Evolutionary conservation across 768 basidiomycete species (phyloP).

Genomic region (Suillus lakei): DNA sequence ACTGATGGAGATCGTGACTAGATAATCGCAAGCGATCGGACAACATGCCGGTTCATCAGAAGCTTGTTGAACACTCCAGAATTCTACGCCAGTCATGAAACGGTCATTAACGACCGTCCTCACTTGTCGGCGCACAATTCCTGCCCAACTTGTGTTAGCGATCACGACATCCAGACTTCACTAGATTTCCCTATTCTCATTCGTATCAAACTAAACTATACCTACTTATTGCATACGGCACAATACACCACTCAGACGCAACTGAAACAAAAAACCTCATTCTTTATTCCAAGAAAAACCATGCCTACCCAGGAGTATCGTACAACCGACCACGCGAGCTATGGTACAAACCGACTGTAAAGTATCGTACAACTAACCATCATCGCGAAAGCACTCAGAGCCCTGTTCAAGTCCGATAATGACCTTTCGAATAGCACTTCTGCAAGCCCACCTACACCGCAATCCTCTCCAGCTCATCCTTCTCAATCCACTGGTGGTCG

Average conservation of each 20-base stretch:
- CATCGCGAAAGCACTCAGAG: background rate
- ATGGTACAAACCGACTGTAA: background rate
- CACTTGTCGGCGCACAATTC: background rate
- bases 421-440: background rate
- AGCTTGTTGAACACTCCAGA: background rate
- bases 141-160: background rate
- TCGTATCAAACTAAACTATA: background rate
- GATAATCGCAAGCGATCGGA: background rate
- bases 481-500: conserved; percentile 41
- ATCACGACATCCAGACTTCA: background rate
- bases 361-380: background rate
- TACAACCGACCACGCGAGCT: background rate
- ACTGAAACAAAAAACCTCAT: too few species aligned
- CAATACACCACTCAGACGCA: background rate
- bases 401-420: background rate
- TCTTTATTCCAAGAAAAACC: background rate
- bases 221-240: background rate
- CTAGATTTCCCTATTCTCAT: too few species aligned
- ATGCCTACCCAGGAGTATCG: background rate
- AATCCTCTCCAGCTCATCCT: conserved; percentile 31
- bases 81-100: background rate
- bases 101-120: background rate
- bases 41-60: background rate
- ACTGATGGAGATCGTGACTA: background rate
- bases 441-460: background rate